Conservation (phyloP, 257 asterid genomes). For the Ilex aquifolium region DNA sequence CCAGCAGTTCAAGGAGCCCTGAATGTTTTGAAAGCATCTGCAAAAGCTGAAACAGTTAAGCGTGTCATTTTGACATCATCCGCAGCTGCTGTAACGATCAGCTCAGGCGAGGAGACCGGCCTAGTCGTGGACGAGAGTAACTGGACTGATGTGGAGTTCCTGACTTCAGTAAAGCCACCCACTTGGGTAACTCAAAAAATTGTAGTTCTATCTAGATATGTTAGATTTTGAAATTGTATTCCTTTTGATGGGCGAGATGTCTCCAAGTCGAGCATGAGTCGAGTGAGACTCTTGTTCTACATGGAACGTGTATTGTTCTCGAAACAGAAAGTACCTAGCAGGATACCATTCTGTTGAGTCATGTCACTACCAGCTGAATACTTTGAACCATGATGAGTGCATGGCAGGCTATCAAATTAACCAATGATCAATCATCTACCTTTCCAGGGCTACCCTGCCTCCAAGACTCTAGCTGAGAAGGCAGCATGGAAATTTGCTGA, state of each 20-base stretch:
- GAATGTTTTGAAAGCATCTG: constrained; percentile 18
- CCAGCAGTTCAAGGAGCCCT: constrained; percentile 24
- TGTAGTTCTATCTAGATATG: neutral
- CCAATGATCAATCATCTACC: too few relatives aligned
- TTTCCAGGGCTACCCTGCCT: constrained; percentile 22
- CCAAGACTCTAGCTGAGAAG: constrained; percentile 30
- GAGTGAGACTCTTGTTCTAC: too few relatives aligned
- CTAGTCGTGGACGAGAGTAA: constrained; percentile 18
- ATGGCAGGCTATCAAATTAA: too few relatives aligned
- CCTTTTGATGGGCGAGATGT: too few relatives aligned
- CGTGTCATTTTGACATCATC: constrained; percentile 27
- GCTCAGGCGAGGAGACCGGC: constrained; percentile 10
- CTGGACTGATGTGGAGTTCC: constrained; percentile 24
- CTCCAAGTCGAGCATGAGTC: too few relatives aligned
- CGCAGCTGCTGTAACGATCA: constrained; percentile 22
- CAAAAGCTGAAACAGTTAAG: constrained; percentile 11
- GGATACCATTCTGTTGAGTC: too few relatives aligned
- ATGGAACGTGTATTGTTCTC: too few relatives aligned
- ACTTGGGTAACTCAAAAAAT: constrained; percentile 17
- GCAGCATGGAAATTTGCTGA: constrained; percentile 26
- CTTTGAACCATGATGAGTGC: too few relatives aligned
- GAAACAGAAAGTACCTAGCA: too few relatives aligned
- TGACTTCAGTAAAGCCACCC: constrained; percentile 18
- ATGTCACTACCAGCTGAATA: too few relatives aligned
- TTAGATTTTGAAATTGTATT: too few relatives aligned